Evolutionary conservation across 208 protist genomes (phyloP).

Genomic region (Wallacemonas collosoma): DNA sequence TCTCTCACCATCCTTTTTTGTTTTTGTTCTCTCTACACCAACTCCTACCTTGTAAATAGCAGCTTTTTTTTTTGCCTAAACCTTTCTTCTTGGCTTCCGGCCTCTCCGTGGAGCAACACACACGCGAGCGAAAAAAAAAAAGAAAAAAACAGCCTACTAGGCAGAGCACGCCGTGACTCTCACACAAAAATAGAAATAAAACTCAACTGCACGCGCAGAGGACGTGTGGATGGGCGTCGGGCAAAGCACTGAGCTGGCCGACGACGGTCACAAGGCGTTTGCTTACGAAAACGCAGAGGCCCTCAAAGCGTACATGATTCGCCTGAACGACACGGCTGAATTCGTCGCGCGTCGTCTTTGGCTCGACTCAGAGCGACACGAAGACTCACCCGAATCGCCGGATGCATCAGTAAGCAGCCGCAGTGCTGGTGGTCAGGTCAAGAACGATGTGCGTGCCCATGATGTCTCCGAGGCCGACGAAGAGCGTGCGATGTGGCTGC

Average conservation of each 20-base stretch:
- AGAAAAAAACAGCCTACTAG: not conserved
- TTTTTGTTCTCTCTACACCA: not conserved
- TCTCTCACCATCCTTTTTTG: not conserved
- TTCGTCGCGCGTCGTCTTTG: conserved; percentile 6
- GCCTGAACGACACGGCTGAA: conserved; percentile 20
- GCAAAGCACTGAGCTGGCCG: conserved; percentile 36
- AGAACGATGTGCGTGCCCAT: too few species aligned
- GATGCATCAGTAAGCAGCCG: too few species aligned
- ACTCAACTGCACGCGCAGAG: not conserved
- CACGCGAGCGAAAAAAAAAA: conserved; percentile 3
- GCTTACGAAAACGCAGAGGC: conserved; percentile 31
- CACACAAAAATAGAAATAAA: conserved; percentile 3
- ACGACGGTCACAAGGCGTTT: conserved; percentile 26
- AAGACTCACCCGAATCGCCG: too few species aligned
- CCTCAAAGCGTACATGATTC: conserved; percentile 20
- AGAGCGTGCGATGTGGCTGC: conserved; percentile 20
- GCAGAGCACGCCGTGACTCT: too few species aligned
- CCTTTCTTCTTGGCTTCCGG: too few species aligned
- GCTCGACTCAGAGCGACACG: not conserved
- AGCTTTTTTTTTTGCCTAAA: not conserved
- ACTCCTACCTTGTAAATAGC: not conserved
- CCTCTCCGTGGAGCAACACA: too few species aligned
- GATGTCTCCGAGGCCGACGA: not conserved
- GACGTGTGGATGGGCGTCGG: conserved; percentile 33
- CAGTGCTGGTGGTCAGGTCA: too few species aligned